These are phyloP conservation scores for Polyporus arcularius DNA, from an alignment of 768 basidiomycete genomes.

Conservation along the genomic window DNA sequence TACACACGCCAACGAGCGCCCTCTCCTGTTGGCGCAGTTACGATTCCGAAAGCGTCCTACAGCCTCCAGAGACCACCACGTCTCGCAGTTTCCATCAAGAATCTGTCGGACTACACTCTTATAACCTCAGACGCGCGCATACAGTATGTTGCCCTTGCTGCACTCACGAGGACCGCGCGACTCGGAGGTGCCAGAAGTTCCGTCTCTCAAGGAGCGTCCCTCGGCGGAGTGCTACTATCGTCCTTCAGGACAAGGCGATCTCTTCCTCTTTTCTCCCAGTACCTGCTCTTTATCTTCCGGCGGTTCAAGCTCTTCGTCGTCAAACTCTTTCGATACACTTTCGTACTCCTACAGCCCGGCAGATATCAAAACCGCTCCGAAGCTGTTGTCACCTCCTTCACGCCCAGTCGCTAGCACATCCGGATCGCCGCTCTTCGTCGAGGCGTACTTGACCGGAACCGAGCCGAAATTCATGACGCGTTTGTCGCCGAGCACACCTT, in stretches of 20 bases:
- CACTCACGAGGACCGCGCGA: too few species aligned
- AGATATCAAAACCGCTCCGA: neutral
- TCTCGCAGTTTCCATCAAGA: too few species aligned
- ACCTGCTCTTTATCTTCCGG: constrained; percentile 5
- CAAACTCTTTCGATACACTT: constrained; percentile 12
- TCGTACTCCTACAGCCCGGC: constrained; percentile 17
- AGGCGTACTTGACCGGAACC: neutral
- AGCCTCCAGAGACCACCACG: too few species aligned
- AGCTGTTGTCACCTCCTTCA: constrained; percentile 3
- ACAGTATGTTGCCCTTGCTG: neutral
- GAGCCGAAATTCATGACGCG: constrained; percentile 11
- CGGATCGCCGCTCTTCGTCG: constrained; percentile 1
- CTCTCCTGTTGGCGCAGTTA: too few species aligned
- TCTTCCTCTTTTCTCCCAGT: constrained; percentile 18
- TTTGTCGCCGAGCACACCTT: constrained; percentile 16
- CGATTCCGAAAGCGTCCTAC: too few species aligned
- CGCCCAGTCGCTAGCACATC: neutral
- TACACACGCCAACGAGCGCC: too few species aligned
- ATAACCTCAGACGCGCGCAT: neutral
- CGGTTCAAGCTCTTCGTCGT: constrained; percentile 5
- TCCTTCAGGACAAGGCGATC: constrained; percentile 3
- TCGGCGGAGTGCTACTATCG: constrained; percentile 1
- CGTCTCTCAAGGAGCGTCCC: neutral
- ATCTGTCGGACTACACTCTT: neutral
- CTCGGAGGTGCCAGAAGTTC: too few species aligned